Base-by-base conservation (phyloP, 345 rosid species). In the Camelina hispida region DNA sequence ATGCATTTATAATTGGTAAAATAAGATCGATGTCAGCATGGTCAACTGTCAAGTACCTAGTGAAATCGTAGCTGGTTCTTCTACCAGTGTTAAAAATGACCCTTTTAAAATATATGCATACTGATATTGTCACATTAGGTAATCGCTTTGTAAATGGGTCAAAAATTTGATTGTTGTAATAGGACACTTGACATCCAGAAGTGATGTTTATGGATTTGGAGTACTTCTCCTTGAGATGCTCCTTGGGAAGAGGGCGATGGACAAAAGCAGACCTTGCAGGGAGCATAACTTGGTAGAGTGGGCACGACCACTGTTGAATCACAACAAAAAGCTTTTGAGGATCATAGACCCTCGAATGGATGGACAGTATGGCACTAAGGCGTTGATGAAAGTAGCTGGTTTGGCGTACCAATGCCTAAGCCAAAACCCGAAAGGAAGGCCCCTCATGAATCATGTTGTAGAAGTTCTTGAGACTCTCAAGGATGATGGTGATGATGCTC, bases 121-220 rank as follows among this genome's bases (percentile, higher is more conserved):
- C 34, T 17, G 52, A 52, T 43, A 11, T 44, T 47, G 6, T 42
- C 64, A 54, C 3, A 17, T 54, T 17, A 15, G 32, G 46, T 14
- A 25, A 18, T 20, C 28, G 9, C 32, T 14, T 53, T 50, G 62
- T 40, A 62, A 72, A 52, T 63, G 52, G 22, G 28, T 14, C 17
- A 55, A 44, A 35, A 13, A 52, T 76, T 32, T 60, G 46, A 20
- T 40, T 75, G 57, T 68, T 74, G 34, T 80, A 78, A 48, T 83
- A 94, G 98, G 99, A 61, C 99, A 93, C 70, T 87, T 95, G 67
- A 95, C 99, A 4, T 93, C 99, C 9, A 81, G 96, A 52, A 95
- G 99, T 79, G 99, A 93, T 88, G 89, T 93, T 66, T 95, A 90
- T 70, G 99, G 98, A 50, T 93, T 89, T 43, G 98, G 99, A 44